Percentiles rank a stretch among this genome's conserved stretches.
phyloP scores from a whole-genome alignment of 2,329 filamentous ascomycete genomes.

The Podosphaera aphanis region DNA sequence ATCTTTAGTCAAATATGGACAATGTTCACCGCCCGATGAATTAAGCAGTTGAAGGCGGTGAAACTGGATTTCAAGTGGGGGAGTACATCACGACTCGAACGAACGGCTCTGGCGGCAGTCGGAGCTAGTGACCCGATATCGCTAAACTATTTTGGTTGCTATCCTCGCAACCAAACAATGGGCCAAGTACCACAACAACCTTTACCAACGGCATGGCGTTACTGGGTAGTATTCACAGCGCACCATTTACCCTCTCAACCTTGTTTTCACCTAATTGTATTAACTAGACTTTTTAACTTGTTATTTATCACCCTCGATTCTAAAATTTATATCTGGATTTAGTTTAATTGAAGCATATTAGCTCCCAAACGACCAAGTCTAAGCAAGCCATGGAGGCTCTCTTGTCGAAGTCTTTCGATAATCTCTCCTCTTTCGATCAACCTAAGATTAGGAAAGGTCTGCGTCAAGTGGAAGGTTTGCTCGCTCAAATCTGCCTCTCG shows the following conservation, averaged over 20 bases:
- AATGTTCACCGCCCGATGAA: no score
- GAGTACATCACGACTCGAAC: no score
- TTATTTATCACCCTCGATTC: no score
- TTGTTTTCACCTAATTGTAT: neutral
- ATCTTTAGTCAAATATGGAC: no score
- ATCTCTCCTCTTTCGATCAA: conserved; percentile 57
- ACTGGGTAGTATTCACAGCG: neutral
- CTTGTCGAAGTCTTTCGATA: conserved; percentile 82
- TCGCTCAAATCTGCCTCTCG: conserved; percentile 78
- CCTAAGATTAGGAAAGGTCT: conserved; percentile 81
- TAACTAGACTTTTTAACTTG: neutral
- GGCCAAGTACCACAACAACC: neutral
- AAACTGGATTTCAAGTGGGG: no score
- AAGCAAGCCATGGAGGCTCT: conserved; percentile 59
- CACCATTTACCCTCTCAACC: neutral
- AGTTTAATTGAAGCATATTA: neutral
- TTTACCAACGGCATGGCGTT: neutral
- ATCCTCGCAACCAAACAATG: neutral
- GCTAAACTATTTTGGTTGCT: neutral
- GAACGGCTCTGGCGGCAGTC: no score
- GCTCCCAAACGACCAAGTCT: no score
- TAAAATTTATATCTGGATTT: no score
- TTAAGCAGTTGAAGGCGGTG: no score
- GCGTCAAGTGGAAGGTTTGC: conserved; percentile 76
- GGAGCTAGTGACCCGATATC: neutral